Conservation (phyloP, 2,329 filamentous ascomycete genomes). For the Colletotrichum sidae region DNA sequence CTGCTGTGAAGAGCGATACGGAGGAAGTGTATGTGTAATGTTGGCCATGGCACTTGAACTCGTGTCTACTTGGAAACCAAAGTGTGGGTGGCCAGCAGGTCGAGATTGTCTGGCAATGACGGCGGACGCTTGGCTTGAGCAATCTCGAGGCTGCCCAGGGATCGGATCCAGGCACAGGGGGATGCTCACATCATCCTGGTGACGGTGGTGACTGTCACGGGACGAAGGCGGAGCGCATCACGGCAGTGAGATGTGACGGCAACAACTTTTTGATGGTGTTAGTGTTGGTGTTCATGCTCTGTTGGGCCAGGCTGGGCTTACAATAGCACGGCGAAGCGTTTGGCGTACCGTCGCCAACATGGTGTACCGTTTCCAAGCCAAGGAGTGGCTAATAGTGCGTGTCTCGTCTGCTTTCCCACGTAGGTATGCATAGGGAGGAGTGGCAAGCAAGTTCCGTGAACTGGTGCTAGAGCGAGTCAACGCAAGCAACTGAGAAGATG, state of each 20-base stretch:
- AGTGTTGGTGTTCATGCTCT: slow-evolving; percentile 6
- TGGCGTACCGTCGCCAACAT: no score
- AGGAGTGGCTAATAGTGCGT: no score
- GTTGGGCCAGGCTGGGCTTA: not conserved
- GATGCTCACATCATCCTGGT: slow-evolving; percentile 14
- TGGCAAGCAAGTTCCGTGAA: no score
- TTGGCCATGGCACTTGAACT: no score
- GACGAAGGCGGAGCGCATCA: slow-evolving; percentile 15
- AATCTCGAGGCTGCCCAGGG: not conserved
- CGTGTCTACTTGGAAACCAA: not conserved
- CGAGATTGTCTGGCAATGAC: not conserved
- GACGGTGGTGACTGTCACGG: slow-evolving; percentile 24
- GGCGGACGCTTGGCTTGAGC: not conserved
- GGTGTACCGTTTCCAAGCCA: no score
- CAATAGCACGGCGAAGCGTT: not conserved
- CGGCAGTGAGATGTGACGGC: slow-evolving; percentile 20
- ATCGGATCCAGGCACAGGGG: slow-evolving; percentile 20
- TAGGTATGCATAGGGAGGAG: no score
- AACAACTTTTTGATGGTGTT: slow-evolving; percentile 11
- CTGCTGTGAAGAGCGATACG: no score
- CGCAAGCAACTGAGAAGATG: no score
- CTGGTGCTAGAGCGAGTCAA: no score
- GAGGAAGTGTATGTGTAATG: no score
- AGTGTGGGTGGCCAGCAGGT: not conserved
- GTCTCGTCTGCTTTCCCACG: no score